Base-by-base conservation (phyloP, 306 rosid genomes). In the Dicorynia guianensis region DNA sequence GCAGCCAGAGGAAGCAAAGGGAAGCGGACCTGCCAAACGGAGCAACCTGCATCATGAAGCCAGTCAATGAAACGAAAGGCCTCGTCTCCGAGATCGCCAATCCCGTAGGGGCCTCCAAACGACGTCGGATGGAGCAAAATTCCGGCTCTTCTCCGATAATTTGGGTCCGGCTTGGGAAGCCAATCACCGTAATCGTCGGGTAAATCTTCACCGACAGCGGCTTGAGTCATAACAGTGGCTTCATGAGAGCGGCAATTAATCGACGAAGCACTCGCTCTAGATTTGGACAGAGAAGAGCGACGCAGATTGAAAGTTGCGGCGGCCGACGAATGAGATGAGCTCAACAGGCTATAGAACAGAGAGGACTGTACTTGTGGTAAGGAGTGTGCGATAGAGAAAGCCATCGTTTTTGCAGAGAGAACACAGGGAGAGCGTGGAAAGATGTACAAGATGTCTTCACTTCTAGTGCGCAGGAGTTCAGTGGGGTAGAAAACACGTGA, bases 111-210 rank as follows among this genome's bases (percentile, higher is more conserved):
- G 1, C 98, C 93, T 2, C 83, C 84, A 80, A 92, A 89, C 81
- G 97, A 94, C 60, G 98, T 92, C 77, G 98, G 98, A 68, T 94
- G 98, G 60, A 94, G 93, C 4, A 88, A 36, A 63, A 94, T 87
- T 17, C 98, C 97, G 13, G 97, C 94, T 84, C 98, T 88, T 78
- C 93, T 85, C 50, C 89, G 95, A 46, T 74, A 63, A 0, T 59
- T 36, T 6, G 85, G 89, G 52, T 81, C 36, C 6, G 83, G 43
- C 52, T 73, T 76, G 44, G 92, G 96, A 53, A 88, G 67, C 76
- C 91, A 83, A 25, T 90, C 86, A 0, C 82, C 95, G 72, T 94
- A 94, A 17, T 85, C 79, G 11, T 36, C 18, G 7, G 98, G 94
- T 0, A 92, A 79, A 67, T 90, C 95, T 46, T 90, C 57, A 8